Base-by-base conservation (phyloP, 495 filamentous ascomycete genomes). In the Chaetomium tenue region DNA sequence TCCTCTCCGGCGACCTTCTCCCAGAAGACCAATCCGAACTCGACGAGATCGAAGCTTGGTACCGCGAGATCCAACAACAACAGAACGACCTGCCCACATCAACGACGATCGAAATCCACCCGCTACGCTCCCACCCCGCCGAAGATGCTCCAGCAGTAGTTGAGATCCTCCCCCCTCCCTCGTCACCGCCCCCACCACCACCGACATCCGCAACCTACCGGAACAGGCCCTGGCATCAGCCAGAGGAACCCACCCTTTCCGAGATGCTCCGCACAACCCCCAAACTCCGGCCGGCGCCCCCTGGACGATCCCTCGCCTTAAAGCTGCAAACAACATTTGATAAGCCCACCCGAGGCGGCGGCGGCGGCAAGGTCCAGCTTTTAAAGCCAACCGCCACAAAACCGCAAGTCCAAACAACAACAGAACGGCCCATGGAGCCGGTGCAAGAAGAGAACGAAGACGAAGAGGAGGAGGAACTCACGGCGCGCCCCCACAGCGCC, bases 241-340 rank as follows among this genome's bases (percentile, higher is more conserved):
- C 30, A 16, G 56, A 57, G 25, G 61, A 59, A 13, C 20, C 48
- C 23, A 40, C 55, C 18, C 51, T 61, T 20, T 50, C 57, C 16
- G 66, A 61, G 25, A 68, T 18, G 65, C 74, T 56, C 68, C 72
- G 39, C 64, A 51, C 61, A 13, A 72, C 68, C 0, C 71, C 71
- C 12, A 71, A 68, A n/a, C 64, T 72, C 7, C 60, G 28, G 6
- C 56, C 68, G 20, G 39, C 63, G 1, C 70, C 70, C 0, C 54
- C 51, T 9, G 61, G 55, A 6, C 72, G 59, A 64, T 68, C 46
- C 63, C 63, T 73, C 3, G 68, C 66, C 9, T 71, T 81, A 1
- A 78, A 74, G 59, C 71, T 81, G 20, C 75, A 80, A 62, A 81
- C 77, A n/a, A 67, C 69, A 18, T 73, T 80, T 6, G 66, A 66